phyloP scores from a whole-genome alignment of 73 alveolate genomes.

The Durusdinium trenchii region DNA sequence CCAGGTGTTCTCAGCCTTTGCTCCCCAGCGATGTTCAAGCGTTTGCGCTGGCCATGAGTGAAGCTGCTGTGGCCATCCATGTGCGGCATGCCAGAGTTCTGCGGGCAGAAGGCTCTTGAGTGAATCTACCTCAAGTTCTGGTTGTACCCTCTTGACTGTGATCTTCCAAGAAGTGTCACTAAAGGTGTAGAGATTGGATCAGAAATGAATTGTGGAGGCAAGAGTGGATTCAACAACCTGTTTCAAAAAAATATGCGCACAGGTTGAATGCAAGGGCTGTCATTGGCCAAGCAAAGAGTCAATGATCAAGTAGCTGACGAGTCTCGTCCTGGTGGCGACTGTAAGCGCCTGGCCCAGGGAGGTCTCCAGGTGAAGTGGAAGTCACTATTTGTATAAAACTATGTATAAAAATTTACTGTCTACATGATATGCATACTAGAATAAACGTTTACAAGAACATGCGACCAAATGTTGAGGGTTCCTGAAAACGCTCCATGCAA shows the following conservation, averaged over 20 bases:
- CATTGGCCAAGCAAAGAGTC: no score
- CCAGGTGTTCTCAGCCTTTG: no score
- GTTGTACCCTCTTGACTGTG: background rate
- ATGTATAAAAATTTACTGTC: background rate
- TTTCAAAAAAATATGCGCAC: no score
- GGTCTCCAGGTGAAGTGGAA: background rate
- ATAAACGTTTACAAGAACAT: no score
- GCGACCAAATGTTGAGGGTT: no score
- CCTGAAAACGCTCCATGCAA: no score
- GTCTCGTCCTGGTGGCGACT: constrained; percentile 39
- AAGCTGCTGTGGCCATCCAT: constrained; percentile 82
- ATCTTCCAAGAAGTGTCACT: background rate
- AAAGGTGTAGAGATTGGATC: no score
- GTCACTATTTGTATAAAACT: background rate
- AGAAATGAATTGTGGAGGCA: no score
- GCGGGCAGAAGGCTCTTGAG: background rate
- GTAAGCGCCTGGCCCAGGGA: constrained; percentile 16
- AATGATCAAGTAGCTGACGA: no score
- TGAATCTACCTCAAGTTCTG: background rate
- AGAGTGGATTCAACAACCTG: no score
- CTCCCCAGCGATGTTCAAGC: constrained; percentile 44
- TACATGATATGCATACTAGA: background rate
- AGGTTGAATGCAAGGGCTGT: no score
- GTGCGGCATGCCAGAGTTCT: constrained; percentile 64
- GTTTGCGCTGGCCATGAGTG: constrained; percentile 80